Percentiles rank a stretch among this genome's conserved stretches.
Evolutionary conservation across 225 moss, liverwort and hornwort species (phyloP).

Genomic region (Straminergon stramineum): DNA sequence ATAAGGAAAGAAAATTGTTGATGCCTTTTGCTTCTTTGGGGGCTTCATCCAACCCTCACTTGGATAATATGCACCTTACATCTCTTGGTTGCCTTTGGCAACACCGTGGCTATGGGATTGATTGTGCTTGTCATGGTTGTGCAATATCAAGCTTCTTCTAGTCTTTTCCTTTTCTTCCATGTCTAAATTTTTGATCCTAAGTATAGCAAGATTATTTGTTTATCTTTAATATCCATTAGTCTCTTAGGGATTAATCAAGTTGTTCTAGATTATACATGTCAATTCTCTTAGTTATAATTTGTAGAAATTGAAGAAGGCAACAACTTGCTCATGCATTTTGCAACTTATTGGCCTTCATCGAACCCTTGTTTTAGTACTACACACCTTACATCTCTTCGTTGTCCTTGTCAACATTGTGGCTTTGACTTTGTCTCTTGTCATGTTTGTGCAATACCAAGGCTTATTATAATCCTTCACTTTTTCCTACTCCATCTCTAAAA

Average conservation of each 20-base stretch:
- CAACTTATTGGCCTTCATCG: background rate
- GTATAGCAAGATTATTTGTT: background rate
- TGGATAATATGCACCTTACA: too few species aligned
- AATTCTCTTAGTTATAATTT: background rate
- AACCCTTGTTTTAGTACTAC: background rate
- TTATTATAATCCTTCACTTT: background rate
- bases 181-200: background rate
- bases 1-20: background rate
- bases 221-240: background rate
- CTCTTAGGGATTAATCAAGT: fast-evolving
- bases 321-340: background rate
- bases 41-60: background rate
- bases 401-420: too few species aligned
- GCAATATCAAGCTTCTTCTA: background rate
- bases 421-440: background rate
- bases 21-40: too few species aligned
- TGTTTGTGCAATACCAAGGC: too few species aligned
- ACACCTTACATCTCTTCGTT: background rate
- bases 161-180: background rate
- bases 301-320: background rate
- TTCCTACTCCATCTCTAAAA: fast-evolving
- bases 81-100: background rate
- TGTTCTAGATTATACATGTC: background rate
- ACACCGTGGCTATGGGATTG: background rate
- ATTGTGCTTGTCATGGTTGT: background rate